Conservation (phyloP, 1,139 yeast species). For the Candida frijolesensis region DNA sequence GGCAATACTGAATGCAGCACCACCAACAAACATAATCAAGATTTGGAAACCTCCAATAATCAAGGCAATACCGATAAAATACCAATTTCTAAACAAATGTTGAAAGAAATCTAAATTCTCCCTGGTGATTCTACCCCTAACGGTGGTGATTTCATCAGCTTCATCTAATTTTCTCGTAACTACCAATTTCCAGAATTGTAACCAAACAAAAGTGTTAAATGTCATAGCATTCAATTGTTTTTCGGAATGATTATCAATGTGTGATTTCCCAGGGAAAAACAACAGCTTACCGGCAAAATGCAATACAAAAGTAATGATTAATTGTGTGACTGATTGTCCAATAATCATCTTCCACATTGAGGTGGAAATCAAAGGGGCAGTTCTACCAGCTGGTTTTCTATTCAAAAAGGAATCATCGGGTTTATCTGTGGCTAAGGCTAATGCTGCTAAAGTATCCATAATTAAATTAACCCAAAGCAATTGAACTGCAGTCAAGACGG, state of each 20-base stretch:
- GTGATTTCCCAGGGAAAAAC: constrained; percentile 48
- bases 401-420: constrained; percentile 82
- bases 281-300: constrained; percentile 76
- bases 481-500: constrained; percentile 96
- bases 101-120: constrained; percentile 78
- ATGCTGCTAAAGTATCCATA: constrained; percentile 97
- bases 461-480: constrained; percentile 95
- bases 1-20: constrained; percentile 85
- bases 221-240: constrained; percentile 79
- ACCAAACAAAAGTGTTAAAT: constrained; percentile 96
- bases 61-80: constrained; percentile 69
- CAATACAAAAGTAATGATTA: constrained; percentile 72
- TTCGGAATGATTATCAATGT: constrained; percentile 46
- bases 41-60: constrained; percentile 85
- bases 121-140: constrained; percentile 58
- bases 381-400: constrained; percentile 83
- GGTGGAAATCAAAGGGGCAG: constrained; percentile 76
- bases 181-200: constrained; percentile 91
- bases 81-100: constrained; percentile 79
- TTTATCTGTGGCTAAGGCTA: constrained; percentile 96
- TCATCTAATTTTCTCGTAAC: constrained; percentile 93
- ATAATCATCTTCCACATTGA: constrained; percentile 99
- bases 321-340: constrained; percentile 81
- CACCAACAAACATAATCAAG: constrained; percentile 94
- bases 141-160: constrained; percentile 63